phyloP scores from a whole-genome alignment of 768 basidiomycete species.

The Suillus discolor region DNA sequence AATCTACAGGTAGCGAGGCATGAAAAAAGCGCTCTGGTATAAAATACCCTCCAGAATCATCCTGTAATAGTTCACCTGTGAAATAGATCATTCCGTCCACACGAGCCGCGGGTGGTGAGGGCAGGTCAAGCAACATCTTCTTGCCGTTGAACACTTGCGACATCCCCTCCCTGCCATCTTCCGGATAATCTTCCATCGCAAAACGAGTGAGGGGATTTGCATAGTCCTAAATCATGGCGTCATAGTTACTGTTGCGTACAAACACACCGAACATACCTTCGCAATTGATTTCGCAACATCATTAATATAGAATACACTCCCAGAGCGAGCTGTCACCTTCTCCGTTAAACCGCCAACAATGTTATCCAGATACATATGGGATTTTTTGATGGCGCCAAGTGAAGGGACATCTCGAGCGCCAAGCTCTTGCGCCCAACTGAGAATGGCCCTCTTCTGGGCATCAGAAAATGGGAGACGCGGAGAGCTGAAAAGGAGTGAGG shows the following conservation, averaged over 20 bases:
- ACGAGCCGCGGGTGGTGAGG: slow-evolving; percentile 27
- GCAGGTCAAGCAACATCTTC: slow-evolving; percentile 34
- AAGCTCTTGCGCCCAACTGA: slow-evolving; percentile 31
- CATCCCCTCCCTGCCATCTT: slow-evolving; percentile 9
- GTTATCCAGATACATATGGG: slow-evolving; percentile 16
- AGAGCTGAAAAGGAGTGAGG: slow-evolving; percentile 35
- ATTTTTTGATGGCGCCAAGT: slow-evolving; percentile 24
- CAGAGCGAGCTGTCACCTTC: slow-evolving; percentile 20
- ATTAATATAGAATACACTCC: slow-evolving; percentile 35
- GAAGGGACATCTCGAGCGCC: slow-evolving; percentile 31
- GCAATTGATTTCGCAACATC: slow-evolving; percentile 18
- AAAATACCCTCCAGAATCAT: slow-evolving; percentile 12
- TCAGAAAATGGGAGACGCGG: slow-evolving; percentile 8
- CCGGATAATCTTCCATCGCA: slow-evolving; percentile 26
- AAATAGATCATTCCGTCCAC: slow-evolving; percentile 22
- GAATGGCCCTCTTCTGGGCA: slow-evolving; percentile 29
- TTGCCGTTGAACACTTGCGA: slow-evolving; percentile 27
- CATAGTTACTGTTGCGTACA: neutral
- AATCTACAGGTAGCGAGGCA: neutral
- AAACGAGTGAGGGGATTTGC: slow-evolving; percentile 22
- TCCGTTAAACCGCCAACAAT: slow-evolving; percentile 26
- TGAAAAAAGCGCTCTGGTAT: slow-evolving; percentile 20
- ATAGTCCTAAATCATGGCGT: slow-evolving; percentile 22
- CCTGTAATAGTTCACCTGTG: slow-evolving; percentile 22
- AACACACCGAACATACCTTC: slow-evolving; percentile 16